Evolutionary conservation across 345 rosid species (phyloP), one percentile per base, ranked within the genome.

Genomic region (Dimocarpus longan): DNA sequence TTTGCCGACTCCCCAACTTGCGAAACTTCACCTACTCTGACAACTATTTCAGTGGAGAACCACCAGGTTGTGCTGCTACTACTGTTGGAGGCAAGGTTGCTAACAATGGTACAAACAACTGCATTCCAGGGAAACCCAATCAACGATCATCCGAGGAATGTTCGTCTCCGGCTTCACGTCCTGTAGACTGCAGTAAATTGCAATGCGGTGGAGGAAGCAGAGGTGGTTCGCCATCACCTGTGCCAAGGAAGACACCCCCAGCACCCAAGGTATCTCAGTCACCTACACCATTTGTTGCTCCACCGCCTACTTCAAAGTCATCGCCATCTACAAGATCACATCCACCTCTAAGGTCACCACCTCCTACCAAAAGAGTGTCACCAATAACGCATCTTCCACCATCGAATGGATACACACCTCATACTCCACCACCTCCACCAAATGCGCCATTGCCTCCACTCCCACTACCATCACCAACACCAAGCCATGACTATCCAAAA

Each of bases 21-120:
- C 85, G 79, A 70, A 92, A 91, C 86, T 92, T 91, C 71, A 92
- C 90, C 3, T 91, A 82, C 74, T 82, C 91, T 65, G 88, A 82
- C 81, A 92, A 92, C 74, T 92, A 87, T 80, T 89, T 92, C 88
- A 81, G 87, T 26, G 92, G 93, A 10, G 90, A 84, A 48, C 87
- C 94, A 8, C 92, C 94, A 1, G 39, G 78, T 19, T 92, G 97
- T 42, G 75, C 88, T n/a, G 90, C 91, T 2, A 18, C 70, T 32
- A 70, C 85, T 7, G 52, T 73, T 12, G 79, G 80, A 10, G 79
- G 84, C 1, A 64, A 59, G 1, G 70, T 78, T 21, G 70, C 73
- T 3, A 26, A 43, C 32, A 83, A 91, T 57, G 88, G 90, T 0
- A 80, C 87, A 43, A 73, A 79, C 71, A 92, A 92, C 15, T 91